Percentiles rank a stretch among this genome's conserved stretches.
phyloP scores from a whole-genome alignment of 176 grass and related monocot genomes.

The Aegilops longissima region DNA sequence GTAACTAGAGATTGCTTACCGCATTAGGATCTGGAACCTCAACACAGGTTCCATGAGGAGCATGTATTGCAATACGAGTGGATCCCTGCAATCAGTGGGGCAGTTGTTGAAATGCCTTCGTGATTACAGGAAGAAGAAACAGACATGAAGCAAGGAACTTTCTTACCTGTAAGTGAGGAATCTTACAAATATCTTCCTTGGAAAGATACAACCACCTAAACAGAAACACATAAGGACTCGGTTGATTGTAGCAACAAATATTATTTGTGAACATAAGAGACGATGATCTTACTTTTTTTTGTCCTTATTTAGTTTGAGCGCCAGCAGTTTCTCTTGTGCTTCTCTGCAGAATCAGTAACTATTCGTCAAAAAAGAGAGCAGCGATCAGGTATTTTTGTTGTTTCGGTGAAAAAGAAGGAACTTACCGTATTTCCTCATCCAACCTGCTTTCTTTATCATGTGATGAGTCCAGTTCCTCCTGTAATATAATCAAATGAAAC shows the following conservation, averaged over 20 bases:
- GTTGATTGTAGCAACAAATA: conserved; percentile 8
- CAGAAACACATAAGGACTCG: conserved; percentile 21
- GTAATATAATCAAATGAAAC: conserved; percentile 21
- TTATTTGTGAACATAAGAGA: conserved; percentile 1
- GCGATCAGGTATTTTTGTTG: not conserved
- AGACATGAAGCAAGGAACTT: not conserved
- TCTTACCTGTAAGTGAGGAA: conserved; percentile 73
- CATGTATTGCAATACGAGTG: conserved; percentile 75
- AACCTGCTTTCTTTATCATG: conserved; percentile 56
- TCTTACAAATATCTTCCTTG: conserved; percentile 69
- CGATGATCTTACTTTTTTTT: conserved; percentile 60
- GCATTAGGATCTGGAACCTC: conserved; percentile 87
- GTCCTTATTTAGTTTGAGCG: conserved; percentile 46
- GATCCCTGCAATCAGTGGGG: conserved; percentile 53
- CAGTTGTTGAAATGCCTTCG: conserved; percentile 26
- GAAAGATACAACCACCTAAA: conserved; percentile 69
- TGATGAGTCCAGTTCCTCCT: conserved; percentile 68
- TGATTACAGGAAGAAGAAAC: conserved; percentile 24
- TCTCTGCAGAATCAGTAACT: conserved; percentile 61
- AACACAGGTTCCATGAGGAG: conserved; percentile 83
- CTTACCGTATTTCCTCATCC: conserved; percentile 74
- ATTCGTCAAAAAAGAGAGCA: conserved; percentile 14
- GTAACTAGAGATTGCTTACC: conserved; percentile 40
- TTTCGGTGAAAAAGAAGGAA: conserved; percentile 40
- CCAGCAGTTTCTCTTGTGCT: conserved; percentile 63